phyloP scores from a whole-genome alignment of 257 asterid species.

The Anisodus tanguticus region DNA sequence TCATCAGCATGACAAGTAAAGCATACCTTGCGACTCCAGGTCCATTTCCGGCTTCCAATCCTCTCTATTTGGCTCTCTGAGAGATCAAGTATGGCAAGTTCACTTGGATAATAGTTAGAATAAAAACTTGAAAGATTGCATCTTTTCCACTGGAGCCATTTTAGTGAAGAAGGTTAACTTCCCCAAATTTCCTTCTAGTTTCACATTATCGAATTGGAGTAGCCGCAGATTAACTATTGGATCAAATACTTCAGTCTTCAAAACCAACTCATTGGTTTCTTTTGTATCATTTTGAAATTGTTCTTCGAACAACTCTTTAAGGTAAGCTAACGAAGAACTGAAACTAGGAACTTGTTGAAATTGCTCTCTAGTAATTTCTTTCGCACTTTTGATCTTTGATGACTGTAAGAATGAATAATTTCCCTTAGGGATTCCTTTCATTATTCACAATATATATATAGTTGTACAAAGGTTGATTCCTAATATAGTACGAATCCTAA shows the following conservation, averaged over 20 bases:
- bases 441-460: too few species aligned
- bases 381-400: slow-evolving; percentile 18
- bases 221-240: slow-evolving; percentile 41
- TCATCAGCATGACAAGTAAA: slow-evolving; percentile 18
- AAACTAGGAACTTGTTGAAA: slow-evolving; percentile 32
- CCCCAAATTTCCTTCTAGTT: slow-evolving; percentile 39
- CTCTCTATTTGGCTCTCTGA: slow-evolving; percentile 41
- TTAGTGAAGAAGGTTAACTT: slow-evolving; percentile 40
- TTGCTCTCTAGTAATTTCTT: slow-evolving; percentile 31
- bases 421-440: too few species aligned
- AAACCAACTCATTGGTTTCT: slow-evolving; percentile 28
- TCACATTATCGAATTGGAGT: slow-evolving; percentile 40
- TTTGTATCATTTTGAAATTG: slow-evolving; percentile 23
- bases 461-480: too few species aligned
- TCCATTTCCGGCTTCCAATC: slow-evolving; percentile 34
- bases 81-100: slow-evolving; percentile 45
- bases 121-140: slow-evolving; percentile 37
- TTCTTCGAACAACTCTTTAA: slow-evolving; percentile 33
- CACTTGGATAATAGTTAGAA: slow-evolving; percentile 35
- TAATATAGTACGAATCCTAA: too few species aligned
- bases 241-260: slow-evolving; percentile 33
- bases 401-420: too few species aligned
- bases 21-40: slow-evolving; percentile 32
- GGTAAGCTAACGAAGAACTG: slow-evolving; percentile 34
- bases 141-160: slow-evolving; percentile 44